phyloP scores from a whole-genome alignment of 768 basidiomycete genomes.

The Trametes villosa region DNA sequence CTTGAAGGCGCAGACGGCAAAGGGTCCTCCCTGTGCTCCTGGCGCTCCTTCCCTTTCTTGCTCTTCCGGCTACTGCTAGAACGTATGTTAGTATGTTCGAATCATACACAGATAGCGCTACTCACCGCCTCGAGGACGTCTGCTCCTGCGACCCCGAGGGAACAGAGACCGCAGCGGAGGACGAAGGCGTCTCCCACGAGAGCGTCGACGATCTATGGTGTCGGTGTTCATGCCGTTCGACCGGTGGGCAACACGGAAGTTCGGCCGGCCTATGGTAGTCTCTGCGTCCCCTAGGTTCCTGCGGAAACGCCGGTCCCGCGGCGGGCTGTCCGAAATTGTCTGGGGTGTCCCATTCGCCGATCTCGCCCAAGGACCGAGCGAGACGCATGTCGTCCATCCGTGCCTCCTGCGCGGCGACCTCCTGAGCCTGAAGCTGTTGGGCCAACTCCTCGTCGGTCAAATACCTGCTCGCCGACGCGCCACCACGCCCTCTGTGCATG shows the following conservation, averaged over 20 bases:
- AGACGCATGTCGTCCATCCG: constrained; percentile 26
- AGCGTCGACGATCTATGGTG: too few species aligned
- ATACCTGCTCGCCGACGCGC: constrained; percentile 17
- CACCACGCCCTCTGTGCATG: constrained; percentile 13
- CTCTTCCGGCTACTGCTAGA: too few species aligned
- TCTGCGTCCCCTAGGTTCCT: too few species aligned
- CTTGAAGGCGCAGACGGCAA: too few species aligned
- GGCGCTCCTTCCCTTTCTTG: too few species aligned
- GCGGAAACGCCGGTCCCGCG: constrained; percentile 20
- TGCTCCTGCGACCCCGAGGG: neutral
- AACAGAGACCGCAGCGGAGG: neutral
- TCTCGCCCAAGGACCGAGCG: constrained; percentile 30
- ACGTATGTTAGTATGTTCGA: too few species aligned
- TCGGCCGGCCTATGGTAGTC: too few species aligned
- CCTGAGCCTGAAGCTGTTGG: constrained; percentile 33
- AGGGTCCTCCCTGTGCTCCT: too few species aligned
- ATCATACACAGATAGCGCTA: too few species aligned
- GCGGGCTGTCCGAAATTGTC: constrained; percentile 23
- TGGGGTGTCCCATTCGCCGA: constrained; percentile 23
- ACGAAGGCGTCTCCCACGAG: constrained; percentile 13
- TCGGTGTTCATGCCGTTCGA: too few species aligned
- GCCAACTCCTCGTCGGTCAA: constrained; percentile 34
- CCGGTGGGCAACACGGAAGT: too few species aligned
- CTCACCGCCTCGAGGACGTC: too few species aligned
- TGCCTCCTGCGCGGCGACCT: constrained; percentile 24